phyloP scores from a whole-genome alignment of 805 yeast species.

The Saturnispora gosingensis region DNA sequence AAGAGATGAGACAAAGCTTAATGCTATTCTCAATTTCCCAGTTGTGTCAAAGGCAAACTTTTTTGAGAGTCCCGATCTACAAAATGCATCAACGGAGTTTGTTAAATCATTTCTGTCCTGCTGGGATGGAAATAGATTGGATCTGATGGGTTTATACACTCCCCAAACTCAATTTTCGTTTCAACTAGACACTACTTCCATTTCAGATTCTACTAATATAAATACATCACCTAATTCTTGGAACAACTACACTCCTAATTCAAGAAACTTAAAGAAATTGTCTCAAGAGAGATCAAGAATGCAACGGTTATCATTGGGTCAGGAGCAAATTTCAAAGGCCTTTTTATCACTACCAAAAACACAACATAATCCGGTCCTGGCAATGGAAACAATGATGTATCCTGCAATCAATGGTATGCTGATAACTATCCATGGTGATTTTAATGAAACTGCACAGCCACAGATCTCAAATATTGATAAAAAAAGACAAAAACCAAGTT shows the following conservation, averaged over 20 bases:
- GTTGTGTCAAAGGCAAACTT: constrained; percentile 53
- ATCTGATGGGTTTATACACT: constrained; percentile 65
- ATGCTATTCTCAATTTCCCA: constrained; percentile 45
- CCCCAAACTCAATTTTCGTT: constrained; percentile 77
- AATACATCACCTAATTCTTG: constrained; percentile 30
- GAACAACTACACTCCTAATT: constrained; percentile 60
- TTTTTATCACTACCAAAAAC: constrained; percentile 72
- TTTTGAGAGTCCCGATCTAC: constrained; percentile 70
- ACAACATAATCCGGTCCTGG: constrained; percentile 59
- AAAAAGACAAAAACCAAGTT: constrained; percentile 20
- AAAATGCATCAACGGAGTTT: constrained; percentile 65
- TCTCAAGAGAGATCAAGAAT: constrained; percentile 45
- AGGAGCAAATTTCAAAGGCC: constrained; percentile 47
- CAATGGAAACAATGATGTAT: constrained; percentile 69
- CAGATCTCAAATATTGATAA: constrained; percentile 2
- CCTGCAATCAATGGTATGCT: constrained; percentile 70
- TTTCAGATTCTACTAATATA: constrained; percentile 20
- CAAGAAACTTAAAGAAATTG: constrained; percentile 68
- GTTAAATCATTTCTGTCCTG: constrained; percentile 62
- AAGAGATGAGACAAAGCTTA: constrained; percentile 60
- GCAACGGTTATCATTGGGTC: constrained; percentile 59
- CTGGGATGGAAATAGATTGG: constrained; percentile 76
- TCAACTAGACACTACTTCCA: constrained; percentile 60
- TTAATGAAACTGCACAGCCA: constrained; percentile 48
- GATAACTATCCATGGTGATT: constrained; percentile 77